Evolutionary conservation across 345 rosid genomes (phyloP), one percentile per base, ranked within the genome.

Genomic region (Aquilaria sinensis): DNA sequence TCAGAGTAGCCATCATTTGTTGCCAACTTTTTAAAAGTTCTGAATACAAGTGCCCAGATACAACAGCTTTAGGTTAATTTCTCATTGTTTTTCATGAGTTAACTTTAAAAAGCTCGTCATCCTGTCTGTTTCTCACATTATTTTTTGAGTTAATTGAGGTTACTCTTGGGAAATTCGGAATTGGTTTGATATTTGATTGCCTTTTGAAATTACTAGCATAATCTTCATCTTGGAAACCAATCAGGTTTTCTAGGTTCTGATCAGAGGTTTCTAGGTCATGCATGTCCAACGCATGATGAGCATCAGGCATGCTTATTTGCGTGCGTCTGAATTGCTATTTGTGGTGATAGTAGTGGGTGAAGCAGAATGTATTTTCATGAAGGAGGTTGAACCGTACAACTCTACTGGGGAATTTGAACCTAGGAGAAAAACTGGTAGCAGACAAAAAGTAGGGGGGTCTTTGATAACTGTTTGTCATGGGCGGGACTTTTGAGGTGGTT

Each of bases 401-500:
- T 62, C 53, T 4, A 48, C 23, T 14, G 12, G 47, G 10, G 53
- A 41, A 62, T 15, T 60, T 43, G 57, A 60, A 60, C 58, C 65
- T 50, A 51, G 68, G 56, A 61, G 64, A 60, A 43, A 53, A 58
- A 12, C 15, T n/a, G 31, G 30, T 50, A 46, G 48, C 13, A 63
- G 50, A 29, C 30, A 30, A 56, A 23, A 32, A 16, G 0, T 11
- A 34, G 13, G 51, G 4, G 2, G 3, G 23, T 10, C 3, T n/a
- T 15, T 53, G n/a, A 23, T 46, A 29, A 56, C 13, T 10, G 51
- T 56, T 74, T 53, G 66, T 32, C 52, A 15, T 66, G 37, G 72
- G 71, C 70, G 71, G 30, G 72, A 67, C 80, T 77, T 79, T 82
- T 72, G 41, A 82, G 82, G 83, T 48, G 65, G 43, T 3, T 37